Evolutionary conservation across 176 grass and related monocot species (phyloP).

Genomic region (Aechmea fasciata): DNA sequence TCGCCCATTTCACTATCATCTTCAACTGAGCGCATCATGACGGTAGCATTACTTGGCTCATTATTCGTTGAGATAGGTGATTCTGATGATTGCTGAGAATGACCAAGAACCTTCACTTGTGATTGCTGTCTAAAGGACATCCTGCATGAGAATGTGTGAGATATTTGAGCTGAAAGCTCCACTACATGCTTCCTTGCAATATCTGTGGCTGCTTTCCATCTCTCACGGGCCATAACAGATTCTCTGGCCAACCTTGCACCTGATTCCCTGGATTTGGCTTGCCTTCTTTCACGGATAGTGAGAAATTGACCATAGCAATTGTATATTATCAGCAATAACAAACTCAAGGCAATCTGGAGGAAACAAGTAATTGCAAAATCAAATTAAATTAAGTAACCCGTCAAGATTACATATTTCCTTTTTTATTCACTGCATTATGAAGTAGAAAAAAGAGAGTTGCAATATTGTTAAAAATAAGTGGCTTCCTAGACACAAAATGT

Average conservation of each 20-base stretch:
- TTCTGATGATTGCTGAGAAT: slow-evolving; percentile 23
- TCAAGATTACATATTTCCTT: background rate
- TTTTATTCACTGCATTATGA: background rate
- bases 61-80: slow-evolving; percentile 21
- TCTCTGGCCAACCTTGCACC: slow-evolving; percentile 44
- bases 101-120: slow-evolving; percentile 14
- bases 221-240: slow-evolving; percentile 43
- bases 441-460: background rate
- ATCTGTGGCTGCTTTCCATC: slow-evolving; percentile 59
- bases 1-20: background rate
- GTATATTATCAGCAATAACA: slow-evolving; percentile 52
- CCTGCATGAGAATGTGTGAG: slow-evolving; percentile 12
- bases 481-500: background rate
- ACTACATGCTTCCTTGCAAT: slow-evolving; percentile 25
- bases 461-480: background rate
- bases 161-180: slow-evolving; percentile 11
- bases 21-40: slow-evolving; percentile 12
- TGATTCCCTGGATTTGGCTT: slow-evolving; percentile 49
- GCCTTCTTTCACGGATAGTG: slow-evolving; percentile 30
- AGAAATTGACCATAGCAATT: slow-evolving; percentile 57
- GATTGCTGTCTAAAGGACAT: slow-evolving; percentile 11
- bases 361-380: background rate
- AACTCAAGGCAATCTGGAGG: slow-evolving; percentile 37
- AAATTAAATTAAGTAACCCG: background rate
- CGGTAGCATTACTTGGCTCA: background rate